A percentile compares a stretch with the other conserved stretches of the same genome.
Evolutionary conservation across 371 early-diverging fungal genomes (phyloP).

Genomic region (Thermomucor indicae-seudaticae): DNA sequence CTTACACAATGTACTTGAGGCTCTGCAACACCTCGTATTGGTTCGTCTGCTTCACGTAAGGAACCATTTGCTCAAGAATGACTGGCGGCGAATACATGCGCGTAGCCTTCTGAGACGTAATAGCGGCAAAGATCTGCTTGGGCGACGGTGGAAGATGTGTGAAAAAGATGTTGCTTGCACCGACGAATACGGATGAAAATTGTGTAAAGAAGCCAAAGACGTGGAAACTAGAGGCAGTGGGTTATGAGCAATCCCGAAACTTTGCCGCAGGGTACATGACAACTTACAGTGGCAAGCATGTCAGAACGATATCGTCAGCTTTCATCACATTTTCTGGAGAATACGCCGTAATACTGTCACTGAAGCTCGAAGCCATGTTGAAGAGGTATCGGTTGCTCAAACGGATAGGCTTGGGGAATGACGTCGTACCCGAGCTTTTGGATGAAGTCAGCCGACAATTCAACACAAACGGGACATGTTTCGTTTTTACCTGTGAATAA

Average conservation of each 20-base stretch:
- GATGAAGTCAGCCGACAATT: too few species aligned
- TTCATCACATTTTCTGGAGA: background rate
- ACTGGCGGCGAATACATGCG: constrained; percentile 2
- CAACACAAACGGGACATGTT: background rate
- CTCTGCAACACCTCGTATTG: background rate
- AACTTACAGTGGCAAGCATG: constrained; percentile 5
- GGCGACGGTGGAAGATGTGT: constrained; percentile 3
- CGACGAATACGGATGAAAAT: background rate
- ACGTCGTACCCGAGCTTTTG: constrained; percentile 21
- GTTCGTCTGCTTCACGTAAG: constrained; percentile 6
- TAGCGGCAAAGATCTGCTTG: background rate
- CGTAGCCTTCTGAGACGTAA: background rate
- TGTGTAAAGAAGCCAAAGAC: constrained; percentile 6
- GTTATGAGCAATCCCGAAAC: too few species aligned
- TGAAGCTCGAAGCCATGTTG: background rate
- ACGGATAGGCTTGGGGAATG: constrained; percentile 24
- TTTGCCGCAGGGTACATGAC: background rate
- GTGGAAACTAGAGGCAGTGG: constrained; percentile 1
- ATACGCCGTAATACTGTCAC: background rate
- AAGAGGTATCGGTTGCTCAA: constrained; percentile 21
- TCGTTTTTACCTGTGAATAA: constrained; percentile 11
- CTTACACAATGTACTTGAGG: background rate
- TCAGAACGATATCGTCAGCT: background rate
- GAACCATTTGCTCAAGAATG: constrained; percentile 1
- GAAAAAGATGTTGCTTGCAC: constrained; percentile 7